Percentiles rank a stretch among this genome's conserved stretches.
phyloP scores from a whole-genome alignment of 2,329 filamentous ascomycete genomes.

The Rhynchosporium secalis region DNA sequence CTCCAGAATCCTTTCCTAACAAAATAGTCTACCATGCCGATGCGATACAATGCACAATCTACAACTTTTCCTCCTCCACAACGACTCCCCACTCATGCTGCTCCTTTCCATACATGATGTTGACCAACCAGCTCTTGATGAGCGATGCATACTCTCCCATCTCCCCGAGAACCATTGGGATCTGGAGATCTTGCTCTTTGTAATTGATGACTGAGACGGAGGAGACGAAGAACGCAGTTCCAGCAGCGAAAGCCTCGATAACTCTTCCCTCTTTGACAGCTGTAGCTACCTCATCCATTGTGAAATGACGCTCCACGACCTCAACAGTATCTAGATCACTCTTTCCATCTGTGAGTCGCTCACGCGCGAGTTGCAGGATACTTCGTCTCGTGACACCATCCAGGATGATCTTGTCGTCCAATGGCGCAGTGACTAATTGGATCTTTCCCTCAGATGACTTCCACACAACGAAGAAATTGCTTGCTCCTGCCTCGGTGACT shows the following conservation, averaged over 20 bases:
- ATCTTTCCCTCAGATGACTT: constrained; percentile 60
- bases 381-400: constrained; percentile 86
- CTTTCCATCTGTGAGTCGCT: constrained; percentile 53
- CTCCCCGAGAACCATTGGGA: constrained; percentile 58
- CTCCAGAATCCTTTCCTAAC: neutral
- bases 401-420: constrained; percentile 81
- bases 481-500: constrained; percentile 89
- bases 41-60: neutral
- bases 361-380: constrained; percentile 69
- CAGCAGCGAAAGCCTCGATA: constrained; percentile 81
- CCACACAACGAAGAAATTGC: constrained; percentile 90
- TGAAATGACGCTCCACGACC: constrained; percentile 80
- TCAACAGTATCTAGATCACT: constrained; percentile 53
- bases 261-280: constrained; percentile 74
- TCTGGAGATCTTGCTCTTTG: constrained; percentile 60
- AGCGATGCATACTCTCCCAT: constrained; percentile 57
- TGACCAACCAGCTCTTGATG: constrained; percentile 66
- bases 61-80: constrained; percentile 51
- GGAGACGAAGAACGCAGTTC: constrained; percentile 80
- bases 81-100: constrained; percentile 70
- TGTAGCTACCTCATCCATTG: constrained; percentile 73
- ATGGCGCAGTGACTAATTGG: constrained; percentile 78
- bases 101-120: constrained; percentile 71
- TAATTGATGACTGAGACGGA: constrained; percentile 69
- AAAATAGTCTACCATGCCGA: neutral